phyloP scores from a whole-genome alignment of 2,329 filamentous ascomycete genomes.

The Colletotrichum liaoningense region DNA sequence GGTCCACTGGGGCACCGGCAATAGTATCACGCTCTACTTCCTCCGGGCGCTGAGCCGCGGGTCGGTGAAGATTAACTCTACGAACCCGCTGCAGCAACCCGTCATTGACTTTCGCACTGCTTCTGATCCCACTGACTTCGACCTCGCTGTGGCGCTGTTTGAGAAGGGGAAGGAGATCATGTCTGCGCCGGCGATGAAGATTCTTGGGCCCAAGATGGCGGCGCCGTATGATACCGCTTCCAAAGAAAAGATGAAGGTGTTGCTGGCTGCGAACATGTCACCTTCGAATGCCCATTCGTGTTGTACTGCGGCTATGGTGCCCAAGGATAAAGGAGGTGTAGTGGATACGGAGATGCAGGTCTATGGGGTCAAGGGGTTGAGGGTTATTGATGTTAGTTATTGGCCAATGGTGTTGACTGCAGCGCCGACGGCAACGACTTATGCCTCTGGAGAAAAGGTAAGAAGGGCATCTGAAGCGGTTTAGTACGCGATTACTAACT shows the following conservation, averaged over 20 bases:
- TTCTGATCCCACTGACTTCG: constrained; percentile 51
- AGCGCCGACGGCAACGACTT: constrained; percentile 18
- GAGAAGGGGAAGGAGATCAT: constrained; percentile 45
- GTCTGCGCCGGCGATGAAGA: constrained; percentile 42
- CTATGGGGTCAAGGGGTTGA: constrained; percentile 22
- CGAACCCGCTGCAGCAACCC: constrained; percentile 47
- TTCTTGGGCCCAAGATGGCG: constrained; percentile 43
- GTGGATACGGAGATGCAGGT: constrained; percentile 35
- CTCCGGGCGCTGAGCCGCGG: constrained; percentile 53
- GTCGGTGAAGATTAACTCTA: constrained; percentile 49
- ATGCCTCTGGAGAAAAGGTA: constrained; percentile 16
- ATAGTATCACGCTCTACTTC: constrained; percentile 46
- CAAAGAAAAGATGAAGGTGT: constrained; percentile 41
- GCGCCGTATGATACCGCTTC: constrained; percentile 41
- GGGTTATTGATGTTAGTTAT: constrained; percentile 35
- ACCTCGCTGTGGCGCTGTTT: constrained; percentile 47
- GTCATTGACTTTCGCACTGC: constrained; percentile 52
- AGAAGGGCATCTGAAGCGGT: background rate
- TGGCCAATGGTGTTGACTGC: constrained; percentile 34
- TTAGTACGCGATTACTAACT: background rate
- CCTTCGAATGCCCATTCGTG: constrained; percentile 14
- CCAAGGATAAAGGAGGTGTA: constrained; percentile 34
- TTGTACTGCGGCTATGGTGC: constrained; percentile 37
- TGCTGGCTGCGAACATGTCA: constrained; percentile 32
- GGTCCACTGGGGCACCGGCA: constrained; percentile 47